Evolutionary conservation across 2,329 filamentous ascomycete species (phyloP).

Genomic region (Fusarium sp.): DNA sequence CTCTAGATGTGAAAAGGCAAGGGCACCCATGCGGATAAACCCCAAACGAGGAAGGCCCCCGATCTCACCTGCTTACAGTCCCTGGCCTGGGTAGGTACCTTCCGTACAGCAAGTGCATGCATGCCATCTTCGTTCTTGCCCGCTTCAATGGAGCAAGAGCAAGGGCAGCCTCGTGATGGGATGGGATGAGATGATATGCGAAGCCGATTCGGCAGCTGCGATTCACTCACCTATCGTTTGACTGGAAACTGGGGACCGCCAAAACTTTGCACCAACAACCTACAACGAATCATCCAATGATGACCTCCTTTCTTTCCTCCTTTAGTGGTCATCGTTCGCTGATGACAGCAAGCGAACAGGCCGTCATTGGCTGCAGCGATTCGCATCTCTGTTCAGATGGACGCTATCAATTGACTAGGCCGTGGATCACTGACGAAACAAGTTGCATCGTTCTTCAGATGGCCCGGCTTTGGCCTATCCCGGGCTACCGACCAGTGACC

Average conservation of each 20-base stretch:
- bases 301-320: constrained; percentile 4
- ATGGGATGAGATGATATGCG: background rate
- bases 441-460: constrained; percentile 31
- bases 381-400: constrained; percentile 13
- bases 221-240: constrained; percentile 15
- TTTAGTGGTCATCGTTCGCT: constrained; percentile 5
- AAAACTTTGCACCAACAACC: constrained; percentile 25
- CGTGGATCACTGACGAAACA: constrained; percentile 42
- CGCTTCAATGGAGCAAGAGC: background rate
- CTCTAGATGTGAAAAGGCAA: constrained; percentile 2
- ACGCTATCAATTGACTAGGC: constrained; percentile 26
- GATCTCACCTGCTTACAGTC: constrained; percentile 32
- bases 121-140: constrained; percentile 21
- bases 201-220: constrained; percentile 5
- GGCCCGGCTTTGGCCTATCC: constrained; percentile 37
- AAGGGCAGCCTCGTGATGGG: constrained; percentile 6
- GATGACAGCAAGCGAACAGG: constrained; percentile 11
- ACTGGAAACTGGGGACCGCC: background rate
- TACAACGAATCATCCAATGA: constrained; percentile 21
- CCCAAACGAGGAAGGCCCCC: constrained; percentile 22
- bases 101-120: constrained; percentile 6
- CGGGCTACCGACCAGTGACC: constrained; percentile 28
- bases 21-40: constrained; percentile 17
- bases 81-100: background rate
- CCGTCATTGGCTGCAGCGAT: constrained; percentile 21